Base-by-base conservation (phyloP, 495 filamentous ascomycete genomes). In the Hypoxylon rickii region DNA sequence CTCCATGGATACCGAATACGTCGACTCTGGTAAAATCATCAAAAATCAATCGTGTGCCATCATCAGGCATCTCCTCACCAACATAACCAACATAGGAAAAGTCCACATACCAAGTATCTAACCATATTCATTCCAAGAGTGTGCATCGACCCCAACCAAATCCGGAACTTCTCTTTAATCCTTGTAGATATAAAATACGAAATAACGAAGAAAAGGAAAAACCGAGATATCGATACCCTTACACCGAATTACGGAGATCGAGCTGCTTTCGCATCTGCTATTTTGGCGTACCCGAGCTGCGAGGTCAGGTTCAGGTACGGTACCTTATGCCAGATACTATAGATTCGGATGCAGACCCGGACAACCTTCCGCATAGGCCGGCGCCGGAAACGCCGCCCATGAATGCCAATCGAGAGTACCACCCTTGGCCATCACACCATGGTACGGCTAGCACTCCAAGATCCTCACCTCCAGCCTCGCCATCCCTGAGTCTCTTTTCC, bases 401-500 rank as follows among this genome's bases (percentile, higher is more conserved):
- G 54, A 50, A 26, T 49, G 49, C 52, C 18, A 57, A 44, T 32
- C 26, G 24, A 32, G 52, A 49, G 3, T 26, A 40, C 50, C 34
- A 34, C 42, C 29, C 53, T 38, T 39, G 48, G 52, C 41, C 34
- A 20, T 40, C 46, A 26, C 41, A 53, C 33, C 39, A 61, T 29
- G 55, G 29, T 40, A 41, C 55, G 13, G 55, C 55, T 46, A n/a
- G n/a, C n/a, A 53, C 54, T 38, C 57, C 52, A 20, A 46, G 52
- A 51, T 47, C 48, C 20, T 63, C 63, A 46, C 55, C 57, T 44
- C 57, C 53, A 37, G 61, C 38, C 34, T 66, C 61, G 12, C 64
- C 66, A 18, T 67, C 65, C n/a, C 24, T 70, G 29, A 69, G 55
- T 39, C 61, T 68, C 20, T 65, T 70, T 54, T 72, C 59, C 19